Evolutionary conservation across 768 basidiomycete species (phyloP).

Genomic region (Leucocoprinus sp.): DNA sequence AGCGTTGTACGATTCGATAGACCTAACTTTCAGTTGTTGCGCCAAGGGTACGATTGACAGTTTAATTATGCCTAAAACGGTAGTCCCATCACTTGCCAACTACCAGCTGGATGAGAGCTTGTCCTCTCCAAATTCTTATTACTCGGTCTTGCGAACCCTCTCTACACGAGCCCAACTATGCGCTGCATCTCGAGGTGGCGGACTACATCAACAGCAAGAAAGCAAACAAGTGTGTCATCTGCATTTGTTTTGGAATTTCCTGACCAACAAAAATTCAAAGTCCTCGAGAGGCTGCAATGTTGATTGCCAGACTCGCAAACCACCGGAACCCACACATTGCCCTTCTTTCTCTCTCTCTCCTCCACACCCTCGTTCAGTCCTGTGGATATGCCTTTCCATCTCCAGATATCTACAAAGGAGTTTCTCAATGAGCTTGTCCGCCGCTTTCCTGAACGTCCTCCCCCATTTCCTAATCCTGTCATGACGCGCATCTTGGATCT

Average conservation of each 20-base stretch:
- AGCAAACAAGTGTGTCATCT: constrained; percentile 73
- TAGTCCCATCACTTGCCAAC: constrained; percentile 3
- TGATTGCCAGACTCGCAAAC: constrained; percentile 77
- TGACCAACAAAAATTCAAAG: constrained; percentile 29
- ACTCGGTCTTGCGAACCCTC: constrained; percentile 83
- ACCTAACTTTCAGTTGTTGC: no score
- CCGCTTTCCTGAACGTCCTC: constrained; percentile 95
- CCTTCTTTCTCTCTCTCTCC: constrained; percentile 74
- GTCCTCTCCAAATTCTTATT: constrained; percentile 63
- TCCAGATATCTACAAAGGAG: constrained; percentile 95
- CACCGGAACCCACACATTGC: constrained; percentile 90
- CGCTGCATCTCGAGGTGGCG: constrained; percentile 86
- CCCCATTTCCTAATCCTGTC: constrained; percentile 88
- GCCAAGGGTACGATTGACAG: constrained; percentile 63
- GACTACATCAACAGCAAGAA: constrained; percentile 93
- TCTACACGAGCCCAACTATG: constrained; percentile 84
- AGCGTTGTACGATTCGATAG: no score
- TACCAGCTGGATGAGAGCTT: constrained; percentile 43
- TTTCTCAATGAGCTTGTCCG: constrained; percentile 98
- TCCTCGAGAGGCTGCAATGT: constrained; percentile 87
- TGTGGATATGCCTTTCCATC: constrained; percentile 97
- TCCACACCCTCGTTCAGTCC: constrained; percentile 88
- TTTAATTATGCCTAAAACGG: constrained; percentile 35
- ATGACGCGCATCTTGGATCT: constrained; percentile 93
- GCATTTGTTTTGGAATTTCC: neutral